Base-by-base conservation (phyloP, 2,329 filamentous ascomycete species). In the Trematosphaeria pertusa region DNA sequence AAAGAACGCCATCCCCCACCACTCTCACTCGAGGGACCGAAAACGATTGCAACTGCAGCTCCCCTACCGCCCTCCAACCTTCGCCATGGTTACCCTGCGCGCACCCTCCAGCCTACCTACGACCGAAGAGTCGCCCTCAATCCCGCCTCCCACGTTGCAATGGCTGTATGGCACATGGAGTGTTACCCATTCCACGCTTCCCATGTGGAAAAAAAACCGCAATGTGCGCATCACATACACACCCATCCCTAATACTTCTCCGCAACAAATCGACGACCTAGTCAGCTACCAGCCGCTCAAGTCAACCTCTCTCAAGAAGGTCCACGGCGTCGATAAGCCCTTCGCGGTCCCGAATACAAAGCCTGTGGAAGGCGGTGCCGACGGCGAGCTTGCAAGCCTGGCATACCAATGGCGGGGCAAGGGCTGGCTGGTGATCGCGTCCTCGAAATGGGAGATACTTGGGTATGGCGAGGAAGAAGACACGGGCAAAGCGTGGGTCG, bases 201-300 rank as follows among this genome's bases (percentile, higher is more conserved):
- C 70, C 43, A 91, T 94, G 87, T 95, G 90, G 90, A 85, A 85
- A 59, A 81, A 82, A 36, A 86, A 88, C 42, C 86, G 85, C 67
- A 94, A 94, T 72, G 89, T 95, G 11, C 81, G 82, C 61, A 93
- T 95, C 68, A 87, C 84, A 24, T 95, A 95, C 78, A 81, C 73
- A 8, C 70, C 80, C 62, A 47, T 49, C 39, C 43, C 59, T 3
- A 34, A 43, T 17, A 63, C 59, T 9, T 50, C 59, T 6, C 56
- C 70, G 39, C 21, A 70, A 46, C 43, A 69, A 47, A 73, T 93
- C 51, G 85, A 91, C 68, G 89, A 94, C 71, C 70, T 87, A 2
- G 89, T 94, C 53, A 81, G 82, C 46, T 90, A 89, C 70, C 84
- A 88, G 69, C 76, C 79, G 36, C 74, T 79, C 52, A 71, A 62